phyloP scores from a whole-genome alignment of 2,329 filamentous ascomycete species.

The Sarocladiaceae sp. region DNA sequence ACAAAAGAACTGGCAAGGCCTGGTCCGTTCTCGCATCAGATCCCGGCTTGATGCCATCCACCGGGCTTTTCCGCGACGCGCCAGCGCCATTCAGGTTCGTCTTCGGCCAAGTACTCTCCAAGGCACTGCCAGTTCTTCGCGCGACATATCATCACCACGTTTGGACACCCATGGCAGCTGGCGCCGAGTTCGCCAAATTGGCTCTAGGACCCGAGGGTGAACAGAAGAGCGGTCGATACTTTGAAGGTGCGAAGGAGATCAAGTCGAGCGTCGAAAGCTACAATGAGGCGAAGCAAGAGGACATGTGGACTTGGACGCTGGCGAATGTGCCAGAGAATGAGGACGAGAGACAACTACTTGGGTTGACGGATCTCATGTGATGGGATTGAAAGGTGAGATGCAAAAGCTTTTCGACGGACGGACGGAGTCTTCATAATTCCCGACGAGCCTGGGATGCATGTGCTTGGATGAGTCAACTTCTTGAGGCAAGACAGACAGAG shows the following conservation, averaged over 20 bases:
- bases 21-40: no score
- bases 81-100: no score
- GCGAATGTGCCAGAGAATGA: background rate
- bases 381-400: background rate
- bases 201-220: background rate
- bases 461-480: background rate
- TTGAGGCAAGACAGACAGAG: background rate
- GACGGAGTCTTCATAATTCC: background rate
- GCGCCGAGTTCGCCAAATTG: background rate
- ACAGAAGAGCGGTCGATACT: background rate
- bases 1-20: no score
- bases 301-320: background rate
- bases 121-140: no score
- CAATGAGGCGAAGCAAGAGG: background rate
- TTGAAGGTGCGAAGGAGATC: background rate
- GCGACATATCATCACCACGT: no score
- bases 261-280: background rate
- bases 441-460: no score
- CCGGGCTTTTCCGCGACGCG: no score
- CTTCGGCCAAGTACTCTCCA: no score
- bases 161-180: no score
- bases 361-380: background rate
- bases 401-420: background rate
- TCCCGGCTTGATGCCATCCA: no score
- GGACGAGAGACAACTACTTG: background rate